A percentile compares a stretch with the other conserved stretches of the same genome.
Evolutionary conservation across 768 basidiomycete genomes (phyloP).

Genomic region (Rhizopogon roseolus): DNA sequence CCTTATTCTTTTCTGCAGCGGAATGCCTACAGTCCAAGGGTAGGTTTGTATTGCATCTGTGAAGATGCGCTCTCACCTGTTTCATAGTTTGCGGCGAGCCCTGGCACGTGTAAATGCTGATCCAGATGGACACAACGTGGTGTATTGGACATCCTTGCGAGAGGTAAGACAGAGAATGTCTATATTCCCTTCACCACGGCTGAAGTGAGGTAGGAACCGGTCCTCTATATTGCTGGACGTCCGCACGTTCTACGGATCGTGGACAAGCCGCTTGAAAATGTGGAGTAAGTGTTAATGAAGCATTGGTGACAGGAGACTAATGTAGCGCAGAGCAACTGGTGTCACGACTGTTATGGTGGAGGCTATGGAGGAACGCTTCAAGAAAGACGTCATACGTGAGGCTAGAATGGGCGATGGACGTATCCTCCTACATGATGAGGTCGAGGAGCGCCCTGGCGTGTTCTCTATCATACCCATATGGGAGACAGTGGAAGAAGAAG

Average conservation of each 20-base stretch:
- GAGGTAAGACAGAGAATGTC: slow-evolving; percentile 48
- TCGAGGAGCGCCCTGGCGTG: slow-evolving; percentile 86
- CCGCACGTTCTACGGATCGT: slow-evolving; percentile 89
- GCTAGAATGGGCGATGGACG: slow-evolving; percentile 65
- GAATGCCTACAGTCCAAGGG: slow-evolving; percentile 95
- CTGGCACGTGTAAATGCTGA: slow-evolving; percentile 76
- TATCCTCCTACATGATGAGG: slow-evolving; percentile 90
- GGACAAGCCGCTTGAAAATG: slow-evolving; percentile 87
- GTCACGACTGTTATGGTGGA: slow-evolving; percentile 89
- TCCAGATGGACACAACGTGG: slow-evolving; percentile 65
- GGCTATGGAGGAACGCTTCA: slow-evolving; percentile 83
- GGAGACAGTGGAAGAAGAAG: slow-evolving; percentile 78
- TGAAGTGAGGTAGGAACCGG: slow-evolving; percentile 65
- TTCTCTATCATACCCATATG: slow-evolving; percentile 93
- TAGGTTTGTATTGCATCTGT: slow-evolving; percentile 22
- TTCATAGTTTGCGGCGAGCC: slow-evolving; percentile 66
- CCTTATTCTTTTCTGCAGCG: slow-evolving; percentile 41
- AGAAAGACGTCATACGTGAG: slow-evolving; percentile 83
- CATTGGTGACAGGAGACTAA: neutral
- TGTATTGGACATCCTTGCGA: slow-evolving; percentile 93
- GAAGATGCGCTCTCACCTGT: neutral
- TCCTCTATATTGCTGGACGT: slow-evolving; percentile 81
- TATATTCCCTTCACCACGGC: neutral
- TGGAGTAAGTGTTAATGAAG: slow-evolving; percentile 58
- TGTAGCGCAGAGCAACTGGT: slow-evolving; percentile 72